phyloP scores from a whole-genome alignment of 2,329 filamentous ascomycete species.

The Teratosphaeria zuluensis region DNA sequence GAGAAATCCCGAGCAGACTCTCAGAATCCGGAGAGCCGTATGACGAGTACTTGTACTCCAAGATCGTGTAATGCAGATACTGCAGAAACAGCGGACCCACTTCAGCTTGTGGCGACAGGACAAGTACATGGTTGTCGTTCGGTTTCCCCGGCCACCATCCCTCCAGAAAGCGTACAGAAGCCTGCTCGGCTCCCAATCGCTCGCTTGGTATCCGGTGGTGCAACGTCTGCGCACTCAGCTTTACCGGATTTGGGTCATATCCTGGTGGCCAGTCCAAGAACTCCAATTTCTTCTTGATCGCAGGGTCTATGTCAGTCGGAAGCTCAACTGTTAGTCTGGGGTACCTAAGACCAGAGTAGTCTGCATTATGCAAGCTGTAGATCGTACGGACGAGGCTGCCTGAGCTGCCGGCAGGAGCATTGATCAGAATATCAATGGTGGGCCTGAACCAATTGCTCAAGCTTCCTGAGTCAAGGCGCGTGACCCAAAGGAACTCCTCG shows the following conservation, averaged over 20 bases:
- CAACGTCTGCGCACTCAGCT: constrained; percentile 49
- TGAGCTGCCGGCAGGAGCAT: constrained; percentile 59
- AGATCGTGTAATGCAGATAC: constrained; percentile 67
- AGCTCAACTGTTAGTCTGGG: constrained; percentile 81
- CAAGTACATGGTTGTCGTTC: constrained; percentile 61
- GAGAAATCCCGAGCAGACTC: constrained; percentile 65
- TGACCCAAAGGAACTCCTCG: constrained; percentile 64
- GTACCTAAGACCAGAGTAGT: constrained; percentile 59
- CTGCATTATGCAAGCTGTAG: constrained; percentile 62
- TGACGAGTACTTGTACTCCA: constrained; percentile 68
- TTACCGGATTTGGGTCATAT: constrained; percentile 34
- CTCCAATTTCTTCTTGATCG: constrained; percentile 53
- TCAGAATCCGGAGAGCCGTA: constrained; percentile 36
- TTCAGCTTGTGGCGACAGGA: constrained; percentile 73
- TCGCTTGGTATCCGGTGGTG: constrained; percentile 61
- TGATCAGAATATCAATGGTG: constrained; percentile 72
- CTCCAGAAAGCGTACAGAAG: constrained; percentile 68
- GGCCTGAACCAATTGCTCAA: constrained; percentile 69
- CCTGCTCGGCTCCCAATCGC: constrained; percentile 55
- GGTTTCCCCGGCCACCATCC: constrained; percentile 71
- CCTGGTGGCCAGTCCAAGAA: constrained; percentile 59
- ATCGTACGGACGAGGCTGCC: constrained; percentile 70
- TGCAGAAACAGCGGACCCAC: constrained; percentile 75
- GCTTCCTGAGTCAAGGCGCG: constrained; percentile 63
- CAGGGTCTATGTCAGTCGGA: constrained; percentile 57